These are phyloP conservation scores for Penicillium nordicum DNA, from an alignment of 2,329 filamentous ascomycete genomes.

Conservation along the genomic window DNA sequence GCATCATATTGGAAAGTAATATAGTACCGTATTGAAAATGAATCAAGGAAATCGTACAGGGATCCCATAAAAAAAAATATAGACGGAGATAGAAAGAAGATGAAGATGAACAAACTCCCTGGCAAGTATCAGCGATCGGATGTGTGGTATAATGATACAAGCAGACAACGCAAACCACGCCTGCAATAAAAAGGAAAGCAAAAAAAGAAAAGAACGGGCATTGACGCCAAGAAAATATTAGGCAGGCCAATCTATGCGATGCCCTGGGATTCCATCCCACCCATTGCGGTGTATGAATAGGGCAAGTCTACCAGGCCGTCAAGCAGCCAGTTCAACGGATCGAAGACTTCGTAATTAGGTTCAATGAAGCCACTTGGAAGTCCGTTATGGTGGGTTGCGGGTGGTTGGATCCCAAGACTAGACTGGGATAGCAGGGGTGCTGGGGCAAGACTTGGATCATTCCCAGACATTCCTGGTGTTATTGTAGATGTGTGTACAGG, in stretches of 20 bases:
- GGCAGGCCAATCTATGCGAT: conserved; percentile 27
- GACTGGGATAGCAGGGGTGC: conserved; percentile 34
- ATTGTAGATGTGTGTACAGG: conserved; percentile 37
- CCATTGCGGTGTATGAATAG: conserved; percentile 60
- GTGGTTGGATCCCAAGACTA: conserved; percentile 29
- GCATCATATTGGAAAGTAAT: not conserved
- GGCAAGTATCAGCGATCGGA: conserved; percentile 20
- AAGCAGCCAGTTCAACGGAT: conserved; percentile 89
- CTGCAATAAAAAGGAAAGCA: not conserved
- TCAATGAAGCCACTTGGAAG: conserved; percentile 57
- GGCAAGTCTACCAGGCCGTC: conserved; percentile 81
- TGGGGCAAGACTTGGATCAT: conserved; percentile 46
- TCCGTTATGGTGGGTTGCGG: conserved; percentile 22
- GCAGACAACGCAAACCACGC: conserved; percentile 14
- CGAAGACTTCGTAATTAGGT: conserved; percentile 80
- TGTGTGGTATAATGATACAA: conserved; percentile 28
- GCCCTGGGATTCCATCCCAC: conserved; percentile 45
- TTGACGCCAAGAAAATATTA: conserved; percentile 5
- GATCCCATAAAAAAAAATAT: not conserved
- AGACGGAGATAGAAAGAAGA: not conserved
- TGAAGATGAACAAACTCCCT: conserved; percentile 8
- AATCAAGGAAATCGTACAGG: conserved; percentile 2
- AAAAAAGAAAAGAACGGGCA: not conserved
- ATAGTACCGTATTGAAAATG: not conserved
- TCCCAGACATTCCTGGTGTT: conserved; percentile 36